A percentile compares a stretch with the other conserved stretches of the same genome.
Conservation (phyloP, 129 eudicot genomes). For the Scalesia atractyloides region DNA sequence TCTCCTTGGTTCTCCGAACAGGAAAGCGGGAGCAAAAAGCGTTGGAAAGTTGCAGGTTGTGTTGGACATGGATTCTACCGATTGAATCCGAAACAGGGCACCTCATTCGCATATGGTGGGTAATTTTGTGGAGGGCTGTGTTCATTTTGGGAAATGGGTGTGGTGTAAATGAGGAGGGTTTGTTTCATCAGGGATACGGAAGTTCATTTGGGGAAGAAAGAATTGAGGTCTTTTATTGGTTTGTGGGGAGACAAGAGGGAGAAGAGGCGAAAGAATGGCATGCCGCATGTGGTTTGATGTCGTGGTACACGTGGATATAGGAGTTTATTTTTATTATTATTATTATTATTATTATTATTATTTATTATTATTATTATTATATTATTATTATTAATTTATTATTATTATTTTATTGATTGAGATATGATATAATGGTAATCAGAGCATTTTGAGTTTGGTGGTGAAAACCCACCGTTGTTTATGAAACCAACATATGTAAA, state of each 20-base stretch:
- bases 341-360: too few relatives aligned
- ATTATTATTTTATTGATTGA: too few relatives aligned
- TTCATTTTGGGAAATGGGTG: conserved; percentile 28
- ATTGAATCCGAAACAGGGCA: conserved; percentile 29
- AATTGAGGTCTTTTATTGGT: too few relatives aligned
- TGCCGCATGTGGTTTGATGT: conserved; percentile 15
- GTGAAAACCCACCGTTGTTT: too few relatives aligned
- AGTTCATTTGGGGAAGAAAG: conserved; percentile 5
- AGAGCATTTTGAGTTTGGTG: too few relatives aligned
- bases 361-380: too few relatives aligned
- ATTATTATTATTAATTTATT: too few relatives aligned
- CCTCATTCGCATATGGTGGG: conserved; percentile 9
- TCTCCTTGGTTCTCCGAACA: conserved; percentile 19
- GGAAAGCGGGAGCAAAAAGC: conserved; percentile 34
- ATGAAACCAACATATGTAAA: too few relatives aligned
- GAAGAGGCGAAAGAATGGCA: neutral
- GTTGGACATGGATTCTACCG: conserved; percentile 26
- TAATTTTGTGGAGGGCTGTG: conserved; percentile 23
- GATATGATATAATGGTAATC: too few relatives aligned
- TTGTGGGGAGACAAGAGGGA: neutral
- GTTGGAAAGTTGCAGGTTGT: conserved; percentile 30
- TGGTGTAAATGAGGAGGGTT: neutral
- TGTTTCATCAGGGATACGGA: conserved; percentile 5
- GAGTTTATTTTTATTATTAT: too few relatives aligned
- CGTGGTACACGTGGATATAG: neutral